Evolutionary conservation across 768 basidiomycete species (phyloP), one percentile per base, ranked within the genome.

Genomic region (Mycena vulgaris): DNA sequence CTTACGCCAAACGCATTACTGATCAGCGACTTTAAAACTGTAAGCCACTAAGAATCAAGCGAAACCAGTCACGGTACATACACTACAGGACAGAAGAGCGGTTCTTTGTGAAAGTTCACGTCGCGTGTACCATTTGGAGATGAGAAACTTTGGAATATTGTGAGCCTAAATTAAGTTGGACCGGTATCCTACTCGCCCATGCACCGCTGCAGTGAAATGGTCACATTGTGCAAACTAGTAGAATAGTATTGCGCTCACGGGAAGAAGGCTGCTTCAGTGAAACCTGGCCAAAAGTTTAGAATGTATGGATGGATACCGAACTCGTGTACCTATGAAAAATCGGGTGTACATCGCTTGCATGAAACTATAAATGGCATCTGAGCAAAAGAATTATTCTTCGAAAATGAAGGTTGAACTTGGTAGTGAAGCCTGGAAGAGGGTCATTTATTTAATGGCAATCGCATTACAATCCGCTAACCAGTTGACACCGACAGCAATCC

Each of bases 61-160:
- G 16, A n/a, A 30, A 33, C n/a, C n/a, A n/a, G n/a, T 13, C 31
- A 9, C 27, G 9, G n/a, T 6, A 56, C 71, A 40, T 61, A 72
- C 89, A 23, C 94, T 94, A 69, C 92, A 93, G 45, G 87, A 88
- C 33, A 95, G 83, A 53, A 92, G 76, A 7, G 93, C 91, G 16
- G 88, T 92, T 60, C 93, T 84, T 58, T 89, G 82, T 45, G 92
- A 93, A 45, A 95, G 83, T 76, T 95, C 94, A 35, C 83, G 84
- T 49, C 88, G 87, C 66, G 84, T 93, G 83, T 95, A 95, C 94
- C 93, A 90, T 75, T 88, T 89, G 0, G 89, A 90, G 28, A 91
- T 80, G 3, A 90, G 80, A 75, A 89, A 89, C 73, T 75, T 23
- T 42, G 61, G 63, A 45, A 52, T 13, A 21, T 51, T 39, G 14